Evolutionary conservation across 139 green algal species (phyloP).

Genomic region (Micractinium conductrix): DNA sequence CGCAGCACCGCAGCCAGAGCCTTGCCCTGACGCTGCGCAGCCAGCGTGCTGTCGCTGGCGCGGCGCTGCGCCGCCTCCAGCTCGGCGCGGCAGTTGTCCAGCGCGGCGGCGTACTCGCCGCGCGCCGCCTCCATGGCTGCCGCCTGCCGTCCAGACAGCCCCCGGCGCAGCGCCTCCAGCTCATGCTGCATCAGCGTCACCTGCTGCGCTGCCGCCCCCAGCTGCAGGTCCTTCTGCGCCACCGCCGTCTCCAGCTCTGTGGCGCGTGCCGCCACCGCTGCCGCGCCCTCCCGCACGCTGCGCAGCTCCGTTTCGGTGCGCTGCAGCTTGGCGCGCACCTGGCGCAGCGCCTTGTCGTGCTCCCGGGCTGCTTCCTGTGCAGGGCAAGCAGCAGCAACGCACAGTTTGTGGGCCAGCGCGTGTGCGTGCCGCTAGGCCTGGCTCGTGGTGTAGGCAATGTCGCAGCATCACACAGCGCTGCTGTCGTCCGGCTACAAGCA

Average conservation of each 20-base stretch:
- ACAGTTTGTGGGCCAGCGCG: too few relatives aligned
- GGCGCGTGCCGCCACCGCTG: neutral
- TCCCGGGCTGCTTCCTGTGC: conserved; percentile 11
- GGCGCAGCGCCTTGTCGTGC: conserved; percentile 31
- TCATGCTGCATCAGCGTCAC: conserved; percentile 37
- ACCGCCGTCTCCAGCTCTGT: conserved; percentile 12
- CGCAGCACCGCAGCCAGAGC: neutral
- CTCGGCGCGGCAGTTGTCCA: conserved; percentile 1
- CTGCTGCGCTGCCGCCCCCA: conserved; percentile 25
- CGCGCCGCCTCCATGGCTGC: conserved; percentile 15
- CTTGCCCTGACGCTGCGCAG: neutral
- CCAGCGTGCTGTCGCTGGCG: neutral
- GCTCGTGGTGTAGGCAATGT: too few relatives aligned
- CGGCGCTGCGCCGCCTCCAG: neutral
- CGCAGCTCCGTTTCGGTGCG: conserved; percentile 20
- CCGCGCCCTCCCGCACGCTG: neutral
- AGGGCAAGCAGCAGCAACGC: neutral
- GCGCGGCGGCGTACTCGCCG: conserved; percentile 11
- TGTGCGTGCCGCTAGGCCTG: too few relatives aligned
- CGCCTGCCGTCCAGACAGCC: conserved; percentile 21
- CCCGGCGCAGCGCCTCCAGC: conserved; percentile 28
- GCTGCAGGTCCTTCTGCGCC: conserved; percentile 32
- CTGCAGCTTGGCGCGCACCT: conserved; percentile 34
- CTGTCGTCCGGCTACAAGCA: too few relatives aligned
- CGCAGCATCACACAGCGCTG: too few relatives aligned